These are phyloP conservation scores for Ceratobasidium sp. DNA, from an alignment of 1,284 basidiomycete species.

Conservation along the genomic window DNA sequence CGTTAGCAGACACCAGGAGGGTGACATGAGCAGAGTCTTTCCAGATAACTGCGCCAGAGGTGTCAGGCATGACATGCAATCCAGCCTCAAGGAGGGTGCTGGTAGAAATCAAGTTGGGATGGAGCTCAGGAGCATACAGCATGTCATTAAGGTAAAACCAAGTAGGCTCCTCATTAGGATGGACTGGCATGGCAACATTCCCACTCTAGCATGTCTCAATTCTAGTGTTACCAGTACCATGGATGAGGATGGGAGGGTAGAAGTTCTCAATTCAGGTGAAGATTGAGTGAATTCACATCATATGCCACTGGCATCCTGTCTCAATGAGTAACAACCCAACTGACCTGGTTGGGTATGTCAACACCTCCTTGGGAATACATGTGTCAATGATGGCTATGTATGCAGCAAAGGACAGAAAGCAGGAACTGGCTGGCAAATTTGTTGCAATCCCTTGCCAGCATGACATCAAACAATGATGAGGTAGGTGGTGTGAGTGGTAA, in stretches of 20 bases:
- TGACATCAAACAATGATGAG: no score
- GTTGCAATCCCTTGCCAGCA: no score
- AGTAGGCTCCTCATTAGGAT: background rate
- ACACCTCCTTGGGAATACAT: background rate
- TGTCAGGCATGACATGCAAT: no score
- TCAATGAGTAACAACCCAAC: background rate
- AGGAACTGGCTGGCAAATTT: no score
- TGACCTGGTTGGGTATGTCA: background rate
- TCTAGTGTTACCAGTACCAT: background rate
- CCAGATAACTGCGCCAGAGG: no score
- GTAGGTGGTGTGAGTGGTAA: no score
- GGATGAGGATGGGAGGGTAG: background rate
- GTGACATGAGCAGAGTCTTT: no score
- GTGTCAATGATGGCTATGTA: background rate
- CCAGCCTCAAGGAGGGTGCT: background rate
- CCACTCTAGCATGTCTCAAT: background rate
- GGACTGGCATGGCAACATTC: background rate
- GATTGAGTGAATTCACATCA: background rate
- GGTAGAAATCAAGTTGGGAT: background rate
- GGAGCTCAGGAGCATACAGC: background rate
- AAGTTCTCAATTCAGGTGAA: background rate
- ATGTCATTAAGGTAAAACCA: conserved; percentile 5
- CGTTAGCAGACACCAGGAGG: no score
- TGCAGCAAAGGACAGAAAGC: background rate
- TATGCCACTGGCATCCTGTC: conserved; percentile 1